These are phyloP conservation scores for Pseudonitzschia delicatissima DNA, from an alignment of 108 stramenopile species.

Conservation along the genomic window DNA sequence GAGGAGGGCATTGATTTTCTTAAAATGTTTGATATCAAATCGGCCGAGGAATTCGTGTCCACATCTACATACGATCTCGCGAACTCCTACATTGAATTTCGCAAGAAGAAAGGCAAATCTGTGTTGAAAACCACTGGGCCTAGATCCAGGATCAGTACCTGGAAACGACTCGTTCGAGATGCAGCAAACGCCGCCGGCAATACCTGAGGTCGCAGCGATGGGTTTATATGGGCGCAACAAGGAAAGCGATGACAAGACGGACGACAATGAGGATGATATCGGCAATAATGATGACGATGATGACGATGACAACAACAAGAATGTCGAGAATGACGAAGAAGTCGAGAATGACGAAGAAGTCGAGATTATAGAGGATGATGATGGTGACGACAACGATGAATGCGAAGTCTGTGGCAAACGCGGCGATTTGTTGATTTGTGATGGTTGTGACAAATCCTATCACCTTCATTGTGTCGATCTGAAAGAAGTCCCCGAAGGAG, in stretches of 20 bases:
- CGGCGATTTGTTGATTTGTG: constrained; percentile 65
- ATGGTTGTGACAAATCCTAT: constrained; percentile 76
- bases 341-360: neutral
- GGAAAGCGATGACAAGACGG: no score
- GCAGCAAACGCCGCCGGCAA: neutral
- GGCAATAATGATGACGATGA: no score
- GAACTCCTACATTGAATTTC: neutral
- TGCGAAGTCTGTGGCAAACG: constrained; percentile 53
- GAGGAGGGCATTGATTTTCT: constrained; percentile 1
- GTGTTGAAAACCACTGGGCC: neutral
- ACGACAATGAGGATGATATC: no score
- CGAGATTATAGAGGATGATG: constrained; percentile 23
- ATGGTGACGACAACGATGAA: constrained; percentile 30
- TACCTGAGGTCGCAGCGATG: neutral
- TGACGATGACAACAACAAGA: no score
- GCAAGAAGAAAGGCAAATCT: neutral
- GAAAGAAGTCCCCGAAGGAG: constrained; percentile 55
- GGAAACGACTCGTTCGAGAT: constrained; percentile 1
- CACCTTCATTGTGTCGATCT: constrained; percentile 67
- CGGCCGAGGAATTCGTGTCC: neutral
- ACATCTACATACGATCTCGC: neutral
- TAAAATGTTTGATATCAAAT: neutral
- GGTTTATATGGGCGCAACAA: neutral
- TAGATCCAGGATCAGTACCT: neutral
- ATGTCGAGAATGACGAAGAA: neutral